Base-by-base conservation (phyloP, 768 basidiomycete genomes). In the Psilocybe subaeruginosa region DNA sequence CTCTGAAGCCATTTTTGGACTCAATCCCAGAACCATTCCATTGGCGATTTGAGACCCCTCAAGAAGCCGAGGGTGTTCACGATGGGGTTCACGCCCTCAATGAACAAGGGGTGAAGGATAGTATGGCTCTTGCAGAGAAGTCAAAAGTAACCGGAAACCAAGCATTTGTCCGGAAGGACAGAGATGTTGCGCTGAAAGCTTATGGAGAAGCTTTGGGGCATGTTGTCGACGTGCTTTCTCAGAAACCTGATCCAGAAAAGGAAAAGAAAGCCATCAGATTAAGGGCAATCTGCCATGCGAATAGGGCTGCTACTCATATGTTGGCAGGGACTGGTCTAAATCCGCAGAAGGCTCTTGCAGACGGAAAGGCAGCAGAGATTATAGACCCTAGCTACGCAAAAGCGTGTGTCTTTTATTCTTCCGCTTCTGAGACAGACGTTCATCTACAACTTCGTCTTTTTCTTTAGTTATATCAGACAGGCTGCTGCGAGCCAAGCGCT, bases 1-100 rank as follows among this genome's bases (percentile, higher is more conserved):
- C 66, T 23, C 65, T 78, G 3, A 68, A 65, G 19, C 74, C 74
- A n/a, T 78, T 78, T 64, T 66, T 78, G 39, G 74, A 78, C 56
- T 73, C 76, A 0, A 72, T 78, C n/a, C 77, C 77, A 3, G 53
- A 63, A 7, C 76, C 76, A 11, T 76, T 78, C 61, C 64, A 66
- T 23, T 78, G 76, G 74, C 64, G 75, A 3, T 35, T 76, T 6
- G 76, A 77, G 60, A 78, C 73, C 0, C 58, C 35, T 14, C 68
- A 75, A 59, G 75, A 75, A 60, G 74, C 72, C 12, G 62, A 69
- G 11, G 67, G 61, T n/a, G 65, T 76, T 6, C 65, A 64, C 11
- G 66, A 71, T 9, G 72, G 75, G 11, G 66, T 76, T 8, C 65
- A 70, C 60, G 49, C 65, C 14, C 61, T 70, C 14, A 76, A 76